Evolutionary conservation across 257 asterid species (phyloP).

Genomic region (Lycium ferocissimum): DNA sequence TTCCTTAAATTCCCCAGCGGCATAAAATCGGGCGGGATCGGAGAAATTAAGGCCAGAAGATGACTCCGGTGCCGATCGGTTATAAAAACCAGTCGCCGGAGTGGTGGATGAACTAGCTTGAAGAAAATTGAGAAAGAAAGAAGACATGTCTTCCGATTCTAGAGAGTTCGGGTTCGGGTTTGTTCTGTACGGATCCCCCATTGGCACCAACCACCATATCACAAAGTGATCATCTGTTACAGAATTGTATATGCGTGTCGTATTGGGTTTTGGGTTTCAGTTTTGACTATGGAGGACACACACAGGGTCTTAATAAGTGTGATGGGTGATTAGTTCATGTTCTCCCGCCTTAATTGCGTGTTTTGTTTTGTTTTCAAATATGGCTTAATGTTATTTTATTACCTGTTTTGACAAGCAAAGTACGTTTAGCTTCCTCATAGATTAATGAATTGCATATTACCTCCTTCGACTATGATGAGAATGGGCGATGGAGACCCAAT

Average conservation of each 20-base stretch:
- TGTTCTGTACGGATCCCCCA: slow-evolving; percentile 38
- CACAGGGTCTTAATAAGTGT: background rate
- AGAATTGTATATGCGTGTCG: background rate
- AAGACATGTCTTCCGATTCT: slow-evolving; percentile 33
- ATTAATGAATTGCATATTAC: background rate
- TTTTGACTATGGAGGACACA: background rate
- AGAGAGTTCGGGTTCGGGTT: slow-evolving; percentile 22
- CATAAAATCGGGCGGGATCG: slow-evolving; percentile 62
- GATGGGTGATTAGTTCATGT: slow-evolving; percentile 25
- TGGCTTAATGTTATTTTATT: background rate
- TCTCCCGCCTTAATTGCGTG: slow-evolving; percentile 39
- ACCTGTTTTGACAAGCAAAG: background rate
- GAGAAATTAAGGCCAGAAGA: slow-evolving; percentile 67
- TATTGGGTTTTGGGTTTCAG: slow-evolving; percentile 9
- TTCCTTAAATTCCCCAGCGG: slow-evolving; percentile 33
- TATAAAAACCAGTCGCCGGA: slow-evolving; percentile 2
- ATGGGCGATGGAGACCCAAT: background rate
- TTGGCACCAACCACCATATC: slow-evolving; percentile 6
- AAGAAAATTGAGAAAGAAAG: slow-evolving; percentile 32
- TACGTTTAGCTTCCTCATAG: background rate
- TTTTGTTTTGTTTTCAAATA: slow-evolving; percentile 17
- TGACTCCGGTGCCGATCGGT: slow-evolving; percentile 39
- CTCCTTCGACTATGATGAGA: background rate
- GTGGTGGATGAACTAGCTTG: slow-evolving; percentile 4
- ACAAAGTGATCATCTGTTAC: background rate